A percentile compares a stretch with the other conserved stretches of the same genome.
phyloP scores from a whole-genome alignment of 805 yeast species.

The Candida taoyuanica region DNA sequence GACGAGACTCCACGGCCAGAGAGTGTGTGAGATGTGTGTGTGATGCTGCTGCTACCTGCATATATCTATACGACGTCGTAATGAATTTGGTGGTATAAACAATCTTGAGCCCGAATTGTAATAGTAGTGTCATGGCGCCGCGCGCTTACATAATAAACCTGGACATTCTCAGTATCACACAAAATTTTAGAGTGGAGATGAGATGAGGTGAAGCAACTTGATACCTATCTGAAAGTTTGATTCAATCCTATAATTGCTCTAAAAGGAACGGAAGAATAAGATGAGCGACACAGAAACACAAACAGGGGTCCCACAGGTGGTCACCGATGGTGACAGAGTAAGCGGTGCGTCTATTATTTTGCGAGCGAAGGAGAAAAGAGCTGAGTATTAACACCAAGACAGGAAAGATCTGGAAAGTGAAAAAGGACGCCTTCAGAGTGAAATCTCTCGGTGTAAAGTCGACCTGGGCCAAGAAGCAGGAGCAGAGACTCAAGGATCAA shows the following conservation, averaged over 20 bases:
- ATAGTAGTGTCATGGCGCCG: too few relatives aligned
- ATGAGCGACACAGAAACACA: constrained; percentile 2
- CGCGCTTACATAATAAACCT: background rate
- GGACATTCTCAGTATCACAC: background rate
- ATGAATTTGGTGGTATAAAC: background rate
- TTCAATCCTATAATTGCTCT: too few relatives aligned
- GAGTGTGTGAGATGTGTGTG: background rate
- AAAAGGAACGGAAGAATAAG: too few relatives aligned
- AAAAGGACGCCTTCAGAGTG: constrained; percentile 63
- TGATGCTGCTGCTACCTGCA: background rate
- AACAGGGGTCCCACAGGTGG: background rate
- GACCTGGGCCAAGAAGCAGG: constrained; percentile 63
- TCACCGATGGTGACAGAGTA: constrained; percentile 23
- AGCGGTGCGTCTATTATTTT: constrained; percentile 15
- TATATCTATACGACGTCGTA: too few relatives aligned
- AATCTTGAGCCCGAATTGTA: too few relatives aligned
- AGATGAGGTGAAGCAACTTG: background rate
- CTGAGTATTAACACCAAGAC: constrained; percentile 1
- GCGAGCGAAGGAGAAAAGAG: background rate
- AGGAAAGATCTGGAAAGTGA: constrained; percentile 70
- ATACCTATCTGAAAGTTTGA: too few relatives aligned
- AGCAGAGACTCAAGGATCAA: constrained; percentile 58
- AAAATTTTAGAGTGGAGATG: background rate
- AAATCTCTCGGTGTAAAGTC: constrained; percentile 49
- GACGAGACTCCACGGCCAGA: constrained; percentile 2